Evolutionary conservation across 1,139 yeast genomes (phyloP).

Genomic region (Nakaseomyces nivariensis): DNA sequence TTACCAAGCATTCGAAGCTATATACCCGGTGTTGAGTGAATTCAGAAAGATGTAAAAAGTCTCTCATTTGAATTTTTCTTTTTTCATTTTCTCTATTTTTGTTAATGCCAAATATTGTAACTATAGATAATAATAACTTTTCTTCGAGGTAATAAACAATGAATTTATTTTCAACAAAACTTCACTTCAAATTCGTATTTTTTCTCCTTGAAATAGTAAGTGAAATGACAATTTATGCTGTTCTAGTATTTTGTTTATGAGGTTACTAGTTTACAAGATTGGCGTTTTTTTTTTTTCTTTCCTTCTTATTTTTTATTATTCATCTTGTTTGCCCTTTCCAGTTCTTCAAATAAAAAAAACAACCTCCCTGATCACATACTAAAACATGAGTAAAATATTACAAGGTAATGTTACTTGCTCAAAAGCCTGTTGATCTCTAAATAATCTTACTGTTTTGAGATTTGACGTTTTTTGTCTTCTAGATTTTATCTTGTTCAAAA

Average conservation of each 20-base stretch:
- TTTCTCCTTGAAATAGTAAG: no score
- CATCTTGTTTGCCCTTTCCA: neutral
- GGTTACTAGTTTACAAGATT: no score
- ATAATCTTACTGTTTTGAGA: no score
- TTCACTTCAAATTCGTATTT: no score
- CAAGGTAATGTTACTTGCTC: no score
- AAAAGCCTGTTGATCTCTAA: no score
- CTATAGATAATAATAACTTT: neutral
- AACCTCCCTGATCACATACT: no score
- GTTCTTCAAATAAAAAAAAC: neutral
- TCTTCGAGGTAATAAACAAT: neutral
- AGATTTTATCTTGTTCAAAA: neutral
- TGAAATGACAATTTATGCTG: no score
- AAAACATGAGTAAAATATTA: no score
- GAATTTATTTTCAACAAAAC: neutral
- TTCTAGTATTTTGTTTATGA: no score
- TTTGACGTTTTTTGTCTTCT: neutral
- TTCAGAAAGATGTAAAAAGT: conserved; percentile 56
- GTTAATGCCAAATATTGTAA: neutral
- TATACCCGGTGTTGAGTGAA: conserved; percentile 96
- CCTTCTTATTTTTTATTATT: neutral
- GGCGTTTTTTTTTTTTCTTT: neutral
- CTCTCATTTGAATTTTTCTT: neutral
- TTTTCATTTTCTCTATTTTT: no score
- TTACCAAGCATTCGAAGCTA: conserved; percentile 95